phyloP scores from a whole-genome alignment of 306 rosid genomes.

The Delonix regia region DNA sequence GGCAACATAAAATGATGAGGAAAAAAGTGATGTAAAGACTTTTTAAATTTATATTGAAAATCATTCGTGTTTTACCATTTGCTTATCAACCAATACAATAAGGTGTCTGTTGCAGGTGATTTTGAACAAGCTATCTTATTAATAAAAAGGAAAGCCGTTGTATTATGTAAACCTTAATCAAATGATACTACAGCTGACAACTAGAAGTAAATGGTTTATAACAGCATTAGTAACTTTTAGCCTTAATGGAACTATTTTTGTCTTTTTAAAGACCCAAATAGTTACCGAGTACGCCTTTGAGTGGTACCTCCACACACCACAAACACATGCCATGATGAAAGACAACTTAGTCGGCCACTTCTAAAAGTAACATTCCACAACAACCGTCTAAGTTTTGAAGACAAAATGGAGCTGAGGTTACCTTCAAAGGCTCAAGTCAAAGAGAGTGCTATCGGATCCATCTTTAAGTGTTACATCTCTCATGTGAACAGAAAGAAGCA shows the following conservation, averaged over 20 bases:
- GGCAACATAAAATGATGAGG: slow-evolving; percentile 4
- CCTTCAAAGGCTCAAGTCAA: background rate
- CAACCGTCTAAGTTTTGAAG: background rate
- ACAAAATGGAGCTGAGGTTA: background rate
- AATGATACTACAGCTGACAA: background rate
- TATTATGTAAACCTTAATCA: background rate
- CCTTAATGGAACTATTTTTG: background rate
- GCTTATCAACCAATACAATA: background rate
- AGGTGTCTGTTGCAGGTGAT: background rate
- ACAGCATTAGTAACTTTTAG: background rate
- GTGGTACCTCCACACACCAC: background rate
- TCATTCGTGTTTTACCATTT: background rate
- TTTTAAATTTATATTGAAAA: background rate
- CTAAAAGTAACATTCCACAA: background rate
- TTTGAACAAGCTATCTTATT: too few species aligned
- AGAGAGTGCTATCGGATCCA: background rate
- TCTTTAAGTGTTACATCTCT: slow-evolving; percentile 23
- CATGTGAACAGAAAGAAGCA: slow-evolving; percentile 26
- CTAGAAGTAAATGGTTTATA: background rate
- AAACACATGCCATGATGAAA: background rate
- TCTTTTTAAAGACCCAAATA: background rate
- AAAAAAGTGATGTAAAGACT: background rate
- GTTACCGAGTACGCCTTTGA: background rate
- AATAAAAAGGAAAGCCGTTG: background rate
- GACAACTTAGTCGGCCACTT: background rate